Base-by-base conservation (phyloP, 305 asterid species). In the Ruellia speciosa region DNA sequence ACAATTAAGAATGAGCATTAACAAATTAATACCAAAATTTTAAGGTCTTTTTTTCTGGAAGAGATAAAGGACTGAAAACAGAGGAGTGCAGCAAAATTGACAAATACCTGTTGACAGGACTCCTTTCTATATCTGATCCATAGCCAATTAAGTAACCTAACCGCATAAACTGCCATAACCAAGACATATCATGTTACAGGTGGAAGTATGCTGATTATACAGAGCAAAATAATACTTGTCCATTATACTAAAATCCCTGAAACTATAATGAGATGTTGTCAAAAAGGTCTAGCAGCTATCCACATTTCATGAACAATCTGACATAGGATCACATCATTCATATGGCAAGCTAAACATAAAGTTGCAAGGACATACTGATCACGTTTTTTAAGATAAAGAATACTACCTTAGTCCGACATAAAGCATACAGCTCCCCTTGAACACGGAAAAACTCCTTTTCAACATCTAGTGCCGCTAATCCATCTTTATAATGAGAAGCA, bases 371-470 rank as follows among this genome's bases (percentile, higher is more conserved):
- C 45, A 39, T 39, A 39, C 13, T 39, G 10, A 39, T 7, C 13
- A n/a, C n/a, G 10, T 41, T n/a, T n/a, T n/a, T n/a, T n/a, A n/a
- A n/a, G n/a, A 63, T 24, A 18, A 40, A 59, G 10, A 64, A 55
- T 49, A 19, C 66, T 77, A 93, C 99, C 99, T 93, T 93, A 46
- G 89, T 86, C 69, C 97, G 89, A 74, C 97, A 81, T 69, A 93
- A 77, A 19, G 95, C 72, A 77, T 82, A 86, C 52, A 93, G 86
- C 65, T 80, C 97, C 74, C 99, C 99, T 28, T 74, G 94, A 54
- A 93, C 89, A 50, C 95, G 95, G 72, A 81, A 82, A 73, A 85
- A 88, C 70, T 93, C 99, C 79, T 82, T 88, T 64, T 88, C 99
- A 46, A 77, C 75, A 74, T 93, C 97, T 60, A 86, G 69, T 59